phyloP scores from a whole-genome alignment of 208 protist genomes.

The Herpetomonas tarakana region DNA sequence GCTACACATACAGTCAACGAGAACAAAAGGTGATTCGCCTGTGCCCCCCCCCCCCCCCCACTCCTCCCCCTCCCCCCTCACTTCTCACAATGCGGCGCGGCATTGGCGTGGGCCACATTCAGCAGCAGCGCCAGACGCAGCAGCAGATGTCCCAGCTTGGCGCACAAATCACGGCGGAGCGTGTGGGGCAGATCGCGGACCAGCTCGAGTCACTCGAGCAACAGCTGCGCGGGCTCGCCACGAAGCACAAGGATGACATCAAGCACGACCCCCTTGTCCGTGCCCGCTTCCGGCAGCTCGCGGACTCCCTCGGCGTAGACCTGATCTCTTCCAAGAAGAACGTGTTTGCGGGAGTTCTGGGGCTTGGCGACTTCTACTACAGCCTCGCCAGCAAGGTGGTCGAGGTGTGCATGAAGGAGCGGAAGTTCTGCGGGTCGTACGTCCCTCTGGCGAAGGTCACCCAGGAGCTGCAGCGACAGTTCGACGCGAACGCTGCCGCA shows the following conservation, averaged over 20 bases:
- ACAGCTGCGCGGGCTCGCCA: slow-evolving; percentile 54
- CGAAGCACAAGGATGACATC: slow-evolving; percentile 71
- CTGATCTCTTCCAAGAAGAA: slow-evolving; percentile 87
- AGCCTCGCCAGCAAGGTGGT: slow-evolving; percentile 76
- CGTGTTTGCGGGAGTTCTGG: slow-evolving; percentile 71
- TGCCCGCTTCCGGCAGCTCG: slow-evolving; percentile 80
- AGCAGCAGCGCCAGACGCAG: slow-evolving; percentile 66
- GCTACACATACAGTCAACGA: not conserved
- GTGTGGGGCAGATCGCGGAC: slow-evolving; percentile 71
- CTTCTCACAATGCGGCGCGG: slow-evolving; percentile 78
- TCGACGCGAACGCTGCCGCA: slow-evolving; percentile 23
- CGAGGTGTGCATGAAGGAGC: slow-evolving; percentile 81
- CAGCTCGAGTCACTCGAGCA: slow-evolving; percentile 71
- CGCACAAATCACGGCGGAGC: slow-evolving; percentile 80
- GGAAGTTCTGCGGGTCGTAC: slow-evolving; percentile 81
- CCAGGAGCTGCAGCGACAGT: slow-evolving; percentile 53
- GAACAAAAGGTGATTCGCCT: too few species aligned
- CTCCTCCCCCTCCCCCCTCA: too few species aligned
- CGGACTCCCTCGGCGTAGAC: slow-evolving; percentile 85
- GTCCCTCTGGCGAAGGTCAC: slow-evolving; percentile 68
- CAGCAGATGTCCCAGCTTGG: slow-evolving; percentile 84
- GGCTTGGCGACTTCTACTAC: slow-evolving; percentile 87
- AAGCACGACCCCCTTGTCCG: slow-evolving; percentile 79
- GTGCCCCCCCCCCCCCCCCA: too few species aligned
- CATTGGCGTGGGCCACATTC: slow-evolving; percentile 82